Percentiles rank a stretch among this genome's conserved stretches.
phyloP scores from a whole-genome alignment of 768 basidiomycete species.

The Phaeotremella skinneri region DNA sequence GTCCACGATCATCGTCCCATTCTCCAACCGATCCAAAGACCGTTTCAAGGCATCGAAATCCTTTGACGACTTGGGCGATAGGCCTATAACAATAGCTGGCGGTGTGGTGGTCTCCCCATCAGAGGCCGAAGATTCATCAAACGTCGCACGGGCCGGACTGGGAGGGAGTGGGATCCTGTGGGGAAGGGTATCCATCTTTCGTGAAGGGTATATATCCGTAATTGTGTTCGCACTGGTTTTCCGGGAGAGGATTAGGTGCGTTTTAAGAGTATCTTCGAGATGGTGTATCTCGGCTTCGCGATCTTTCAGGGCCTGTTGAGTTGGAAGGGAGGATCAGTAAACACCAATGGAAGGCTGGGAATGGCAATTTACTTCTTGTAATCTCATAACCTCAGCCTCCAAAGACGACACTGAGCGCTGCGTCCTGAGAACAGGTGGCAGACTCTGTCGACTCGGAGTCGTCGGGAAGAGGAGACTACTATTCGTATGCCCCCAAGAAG shows the following conservation, averaged over 20 bases:
- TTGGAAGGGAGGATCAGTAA: slow-evolving; percentile 12
- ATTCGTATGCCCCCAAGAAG: slow-evolving; percentile 33
- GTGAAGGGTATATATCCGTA: slow-evolving; percentile 3
- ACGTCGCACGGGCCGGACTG: slow-evolving; percentile 9
- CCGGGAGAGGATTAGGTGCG: slow-evolving; percentile 46
- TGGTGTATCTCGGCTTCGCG: slow-evolving; percentile 83
- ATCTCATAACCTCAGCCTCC: slow-evolving; percentile 90
- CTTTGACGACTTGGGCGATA: slow-evolving; percentile 21
- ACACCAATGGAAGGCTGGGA: background rate
- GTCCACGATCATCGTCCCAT: slow-evolving; percentile 13
- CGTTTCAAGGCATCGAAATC: slow-evolving; percentile 14
- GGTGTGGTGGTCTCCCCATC: background rate
- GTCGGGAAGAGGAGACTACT: slow-evolving; percentile 26
- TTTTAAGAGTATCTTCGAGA: slow-evolving; percentile 62
- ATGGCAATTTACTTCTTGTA: slow-evolving; percentile 64
- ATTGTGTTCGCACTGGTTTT: slow-evolving; percentile 27
- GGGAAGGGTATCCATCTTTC: background rate
- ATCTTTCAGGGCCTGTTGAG: slow-evolving; percentile 73
- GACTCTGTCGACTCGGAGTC: slow-evolving; percentile 25
- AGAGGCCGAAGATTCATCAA: background rate
- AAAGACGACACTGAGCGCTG: slow-evolving; percentile 78
- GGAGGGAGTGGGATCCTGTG: slow-evolving; percentile 15
- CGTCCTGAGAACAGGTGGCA: slow-evolving; percentile 58
- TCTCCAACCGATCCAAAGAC: slow-evolving; percentile 17
- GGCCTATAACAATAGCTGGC: slow-evolving; percentile 4